Base-by-base conservation (phyloP, 768 basidiomycete genomes). In the Leucocoprinus birnbaumii region DNA sequence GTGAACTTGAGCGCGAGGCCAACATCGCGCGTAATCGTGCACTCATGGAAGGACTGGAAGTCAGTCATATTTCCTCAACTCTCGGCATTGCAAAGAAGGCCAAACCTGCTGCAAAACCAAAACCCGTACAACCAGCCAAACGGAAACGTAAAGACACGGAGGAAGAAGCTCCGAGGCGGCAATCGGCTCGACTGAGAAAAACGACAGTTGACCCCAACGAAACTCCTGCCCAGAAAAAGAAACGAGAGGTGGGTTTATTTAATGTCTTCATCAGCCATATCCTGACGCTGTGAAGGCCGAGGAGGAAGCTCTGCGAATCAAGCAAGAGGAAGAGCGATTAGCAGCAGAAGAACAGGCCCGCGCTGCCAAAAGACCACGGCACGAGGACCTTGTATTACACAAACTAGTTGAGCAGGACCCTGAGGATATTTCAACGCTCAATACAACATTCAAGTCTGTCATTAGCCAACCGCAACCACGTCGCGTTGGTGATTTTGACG, bases 1-100 rank as follows among this genome's bases (percentile, higher is more conserved):
- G 77, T 66, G 91, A 91, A 70, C 71, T 79, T 19, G 86, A 91
- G 60, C 84, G 91, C 18, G 84, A 89, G 65, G 85, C 83, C 8
- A 93, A 91, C 62, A 91, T 93, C 43, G 89, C 87, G 11, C 80
- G 87, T 48, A 94, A 94, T 65, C 84, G 82, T 41, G 85, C 82
- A 2, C 73, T 92, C 8, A 75, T 94, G 35, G 84, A 88, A 59
- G 70, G 53, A 41, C 56, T 61, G 44, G 60, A 59, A 52, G 27
- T 61, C 48, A 50, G 52, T 53, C 48, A 53, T 48, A 53, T 54
- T 45, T 24, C 47, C 19, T 43, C 48, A 13, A 7, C 14, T 27
- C 62, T 82, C 9, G 65, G 76, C 9, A 69, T 82, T 67, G 55
- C 69, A 31, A 31, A 31, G 59, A 56, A 77, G 73, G 53, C 58